These are phyloP conservation scores for Candida adriatica DNA, from an alignment of 805 yeast species.

Conservation along the genomic window DNA sequence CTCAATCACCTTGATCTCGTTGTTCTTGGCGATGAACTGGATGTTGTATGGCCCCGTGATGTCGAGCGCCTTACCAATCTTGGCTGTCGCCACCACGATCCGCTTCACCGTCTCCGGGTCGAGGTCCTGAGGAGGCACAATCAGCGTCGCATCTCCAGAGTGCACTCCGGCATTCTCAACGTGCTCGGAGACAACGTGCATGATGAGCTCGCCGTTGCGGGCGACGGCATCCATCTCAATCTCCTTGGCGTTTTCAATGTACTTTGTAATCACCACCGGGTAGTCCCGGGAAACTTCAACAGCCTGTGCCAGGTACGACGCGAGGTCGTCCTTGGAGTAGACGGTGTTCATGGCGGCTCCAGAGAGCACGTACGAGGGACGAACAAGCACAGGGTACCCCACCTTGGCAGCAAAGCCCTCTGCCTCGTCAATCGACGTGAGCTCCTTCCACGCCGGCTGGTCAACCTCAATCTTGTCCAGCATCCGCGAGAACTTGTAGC, in stretches of 20 bases:
- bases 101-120: constrained; percentile 60
- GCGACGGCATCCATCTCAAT: constrained; percentile 98
- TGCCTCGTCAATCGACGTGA: constrained; percentile 81
- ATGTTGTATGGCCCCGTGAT: constrained; percentile 98
- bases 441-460: constrained; percentile 98
- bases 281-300: constrained; percentile 91
- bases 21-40: constrained; percentile 80
- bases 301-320: constrained; percentile 75
- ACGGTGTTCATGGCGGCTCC: constrained; percentile 84
- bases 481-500: constrained; percentile 94
- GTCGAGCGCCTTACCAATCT: constrained; percentile 90
- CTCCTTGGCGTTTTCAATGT: constrained; percentile 93
- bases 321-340: constrained; percentile 68
- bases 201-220: constrained; percentile 74
- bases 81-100: constrained; percentile 82
- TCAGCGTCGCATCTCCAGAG: constrained; percentile 96
- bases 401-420: constrained; percentile 77
- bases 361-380: constrained; percentile 94
- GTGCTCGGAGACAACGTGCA: constrained; percentile 96
- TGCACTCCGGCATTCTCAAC: constrained; percentile 98
- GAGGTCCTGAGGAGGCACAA: constrained; percentile 84
- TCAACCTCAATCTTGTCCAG: constrained; percentile 89
- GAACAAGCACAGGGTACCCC: constrained; percentile 91
- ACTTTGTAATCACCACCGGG: constrained; percentile 96
- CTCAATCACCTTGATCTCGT: constrained; percentile 89